Evolutionary conservation across 106 monocot species (phyloP).

Genomic region (Allium cepa): DNA sequence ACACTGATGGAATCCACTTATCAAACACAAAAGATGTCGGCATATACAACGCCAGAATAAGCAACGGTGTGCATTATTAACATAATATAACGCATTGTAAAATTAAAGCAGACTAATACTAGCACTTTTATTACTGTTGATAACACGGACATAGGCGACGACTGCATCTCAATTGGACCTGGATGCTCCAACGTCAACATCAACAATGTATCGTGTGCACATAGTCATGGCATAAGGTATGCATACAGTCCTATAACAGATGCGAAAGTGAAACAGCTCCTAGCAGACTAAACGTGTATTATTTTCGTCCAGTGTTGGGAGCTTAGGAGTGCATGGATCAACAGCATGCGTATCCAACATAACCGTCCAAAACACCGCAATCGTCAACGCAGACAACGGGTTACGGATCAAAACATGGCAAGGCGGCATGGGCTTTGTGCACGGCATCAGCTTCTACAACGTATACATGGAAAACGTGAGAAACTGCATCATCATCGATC

Average conservation of each 20-base stretch:
- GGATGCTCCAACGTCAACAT: conserved; percentile 73
- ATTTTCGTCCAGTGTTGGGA: conserved; percentile 64
- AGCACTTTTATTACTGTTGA: background rate
- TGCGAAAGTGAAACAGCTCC: background rate
- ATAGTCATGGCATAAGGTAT: conserved; percentile 93
- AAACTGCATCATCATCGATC: conserved; percentile 97
- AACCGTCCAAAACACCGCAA: conserved; percentile 57
- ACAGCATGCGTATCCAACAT: conserved; percentile 89
- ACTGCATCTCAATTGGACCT: conserved; percentile 94
- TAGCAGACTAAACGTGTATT: background rate
- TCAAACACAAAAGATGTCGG: conserved; percentile 70
- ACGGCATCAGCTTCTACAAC: conserved; percentile 46
- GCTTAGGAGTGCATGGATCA: conserved; percentile 81
- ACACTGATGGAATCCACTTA: conserved; percentile 93
- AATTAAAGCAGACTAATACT: background rate
- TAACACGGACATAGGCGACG: conserved; percentile 45
- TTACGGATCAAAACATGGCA: conserved; percentile 98
- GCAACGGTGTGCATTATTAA: conserved; percentile 45
- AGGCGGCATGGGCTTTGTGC: conserved; percentile 77
- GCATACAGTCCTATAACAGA: background rate
- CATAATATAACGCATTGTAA: background rate
- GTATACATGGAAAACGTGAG: conserved; percentile 81
- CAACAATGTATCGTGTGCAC: conserved; percentile 79
- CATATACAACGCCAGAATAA: conserved; percentile 77
- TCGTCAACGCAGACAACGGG: conserved; percentile 85